Percentiles rank a stretch among this genome's conserved stretches.
These are phyloP conservation scores for Pseudotsuga menziesii DNA, from an alignment of 75 land plant genomes.

Conservation along the genomic window DNA sequence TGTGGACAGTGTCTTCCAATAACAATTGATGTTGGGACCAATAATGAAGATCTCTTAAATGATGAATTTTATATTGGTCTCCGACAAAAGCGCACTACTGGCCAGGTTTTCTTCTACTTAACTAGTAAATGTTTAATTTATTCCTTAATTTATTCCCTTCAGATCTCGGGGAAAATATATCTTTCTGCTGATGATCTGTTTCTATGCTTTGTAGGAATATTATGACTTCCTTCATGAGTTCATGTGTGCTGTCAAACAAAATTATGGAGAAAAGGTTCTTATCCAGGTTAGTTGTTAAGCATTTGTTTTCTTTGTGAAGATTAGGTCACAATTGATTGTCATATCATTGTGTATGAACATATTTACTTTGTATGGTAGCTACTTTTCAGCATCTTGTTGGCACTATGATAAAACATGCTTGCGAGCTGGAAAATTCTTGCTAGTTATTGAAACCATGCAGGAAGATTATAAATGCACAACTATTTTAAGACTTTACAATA, in stretches of 20 bases:
- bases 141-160: not conserved
- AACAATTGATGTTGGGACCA: slow-evolving; percentile 95
- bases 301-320: not conserved
- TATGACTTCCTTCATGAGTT: slow-evolving; percentile 71
- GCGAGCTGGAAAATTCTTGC: not conserved
- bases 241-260: slow-evolving; percentile 82
- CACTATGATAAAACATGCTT: not conserved
- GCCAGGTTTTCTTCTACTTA: slow-evolving; percentile 47
- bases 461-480: not conserved
- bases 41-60: slow-evolving; percentile 80
- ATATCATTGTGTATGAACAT: not conserved
- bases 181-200: not conserved
- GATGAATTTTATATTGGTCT: slow-evolving; percentile 93
- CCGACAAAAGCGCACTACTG: slow-evolving; percentile 68
- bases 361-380: not conserved
- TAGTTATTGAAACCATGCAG: not conserved
- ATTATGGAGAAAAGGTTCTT: slow-evolving; percentile 88
- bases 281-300: slow-evolving; percentile 42
- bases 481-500: not conserved
- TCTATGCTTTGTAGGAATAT: slow-evolving; percentile 46
- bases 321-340: not conserved
- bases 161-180: not conserved
- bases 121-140: not conserved
- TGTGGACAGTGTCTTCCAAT: slow-evolving; percentile 78
- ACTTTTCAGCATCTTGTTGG: not conserved